These are phyloP conservation scores for Colletotrichum orchidophilum DNA, from an alignment of 2,329 filamentous ascomycete species.

Conservation along the genomic window DNA sequence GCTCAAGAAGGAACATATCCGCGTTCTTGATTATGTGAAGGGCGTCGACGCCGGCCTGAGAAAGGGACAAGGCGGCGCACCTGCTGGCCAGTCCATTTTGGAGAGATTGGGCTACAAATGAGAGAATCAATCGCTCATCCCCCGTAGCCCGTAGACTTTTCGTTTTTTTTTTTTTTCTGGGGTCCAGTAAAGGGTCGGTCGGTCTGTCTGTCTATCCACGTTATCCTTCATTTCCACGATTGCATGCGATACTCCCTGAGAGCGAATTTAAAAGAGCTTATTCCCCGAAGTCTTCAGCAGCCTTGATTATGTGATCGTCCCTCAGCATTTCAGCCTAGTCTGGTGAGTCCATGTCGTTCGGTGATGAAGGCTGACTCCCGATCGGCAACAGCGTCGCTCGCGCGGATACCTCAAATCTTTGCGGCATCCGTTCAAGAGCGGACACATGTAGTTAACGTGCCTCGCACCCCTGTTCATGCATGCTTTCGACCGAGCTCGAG, in stretches of 20 bases:
- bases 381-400: neutral
- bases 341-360: neutral
- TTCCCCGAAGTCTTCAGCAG: neutral
- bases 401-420: neutral
- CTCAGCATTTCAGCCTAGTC: neutral
- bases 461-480: neutral
- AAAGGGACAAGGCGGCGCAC: constrained; percentile 27
- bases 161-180: neutral
- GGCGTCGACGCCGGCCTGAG: constrained; percentile 32
- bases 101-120: constrained; percentile 36
- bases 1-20: constrained; percentile 66
- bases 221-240: constrained; percentile 1
- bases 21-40: constrained; percentile 49
- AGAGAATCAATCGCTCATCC: neutral
- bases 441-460: neutral
- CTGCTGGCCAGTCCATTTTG: constrained; percentile 30
- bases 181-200: neutral
- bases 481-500: neutral
- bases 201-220: neutral
- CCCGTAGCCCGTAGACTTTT: too few species aligned
- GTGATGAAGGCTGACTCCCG: neutral
- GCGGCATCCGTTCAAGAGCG: neutral
- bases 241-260: constrained; percentile 21
- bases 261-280: constrained; percentile 18
- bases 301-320: neutral